Conservation (phyloP, 371 early-diverging fungal species). For the Funneliformis caledonium region DNA sequence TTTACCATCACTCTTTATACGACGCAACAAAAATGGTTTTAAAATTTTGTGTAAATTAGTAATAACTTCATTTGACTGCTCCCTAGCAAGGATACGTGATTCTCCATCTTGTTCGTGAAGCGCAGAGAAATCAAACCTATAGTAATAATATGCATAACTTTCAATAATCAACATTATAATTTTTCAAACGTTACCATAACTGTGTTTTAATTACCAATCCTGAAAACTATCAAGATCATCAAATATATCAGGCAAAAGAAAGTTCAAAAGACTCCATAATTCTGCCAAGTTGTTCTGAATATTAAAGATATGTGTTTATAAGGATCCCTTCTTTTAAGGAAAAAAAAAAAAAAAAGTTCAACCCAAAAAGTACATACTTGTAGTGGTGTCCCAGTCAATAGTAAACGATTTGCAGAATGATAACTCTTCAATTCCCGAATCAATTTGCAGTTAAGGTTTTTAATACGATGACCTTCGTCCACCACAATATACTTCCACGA, state of each 20-base stretch:
- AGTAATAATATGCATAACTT: background rate
- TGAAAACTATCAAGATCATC: conserved; percentile 83
- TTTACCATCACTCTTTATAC: conserved; percentile 92
- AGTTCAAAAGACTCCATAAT: conserved; percentile 95
- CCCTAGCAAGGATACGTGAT: conserved; percentile 73
- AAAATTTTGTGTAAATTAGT: conserved; percentile 88
- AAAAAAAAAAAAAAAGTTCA: background rate
- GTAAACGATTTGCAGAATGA: conserved; percentile 83
- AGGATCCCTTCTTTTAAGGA: background rate
- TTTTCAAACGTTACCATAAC: background rate
- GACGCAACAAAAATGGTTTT: conserved; percentile 91
- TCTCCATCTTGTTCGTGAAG: conserved; percentile 69
- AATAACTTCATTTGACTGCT: conserved; percentile 73
- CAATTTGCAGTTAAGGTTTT: conserved; percentile 91
- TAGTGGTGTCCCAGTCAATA: conserved; percentile 93
- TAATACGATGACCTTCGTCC: conserved; percentile 96
- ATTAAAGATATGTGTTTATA: background rate
- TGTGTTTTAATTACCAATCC: conserved; percentile 59
- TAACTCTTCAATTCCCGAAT: conserved; percentile 83
- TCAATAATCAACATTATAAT: background rate
- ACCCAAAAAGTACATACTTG: conserved; percentile 54
- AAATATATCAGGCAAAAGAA: conserved; percentile 90
- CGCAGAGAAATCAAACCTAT: conserved; percentile 80
- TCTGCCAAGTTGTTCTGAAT: conserved; percentile 84
- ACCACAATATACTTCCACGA: conserved; percentile 92